phyloP scores from a whole-genome alignment of 768 basidiomycete species.

The Leccinum aurantiacum region DNA sequence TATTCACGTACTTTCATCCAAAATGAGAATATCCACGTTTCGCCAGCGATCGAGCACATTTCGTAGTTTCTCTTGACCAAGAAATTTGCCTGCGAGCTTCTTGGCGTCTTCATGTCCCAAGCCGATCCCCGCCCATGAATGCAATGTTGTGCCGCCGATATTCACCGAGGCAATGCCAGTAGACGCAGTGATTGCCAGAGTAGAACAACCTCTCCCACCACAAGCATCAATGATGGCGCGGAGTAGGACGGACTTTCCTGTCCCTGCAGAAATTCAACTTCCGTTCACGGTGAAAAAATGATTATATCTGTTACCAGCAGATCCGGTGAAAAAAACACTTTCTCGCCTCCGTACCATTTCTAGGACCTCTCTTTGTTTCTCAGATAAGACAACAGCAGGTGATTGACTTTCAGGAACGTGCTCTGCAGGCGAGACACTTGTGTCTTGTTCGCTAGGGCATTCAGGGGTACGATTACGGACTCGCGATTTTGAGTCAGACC shows the following conservation, averaged over 20 bases:
- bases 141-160: conserved; percentile 79
- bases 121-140: conserved; percentile 82
- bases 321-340: conserved; percentile 85
- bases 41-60: conserved; percentile 61
- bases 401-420: neutral
- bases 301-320: conserved; percentile 50
- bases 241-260: conserved; percentile 82
- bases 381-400: conserved; percentile 42
- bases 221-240: conserved; percentile 65
- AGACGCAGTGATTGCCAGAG: conserved; percentile 76
- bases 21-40: conserved; percentile 61
- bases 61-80: conserved; percentile 38
- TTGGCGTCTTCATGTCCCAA: conserved; percentile 60
- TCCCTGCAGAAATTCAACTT: conserved; percentile 42
- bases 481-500: neutral
- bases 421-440: neutral
- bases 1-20: conserved; percentile 86
- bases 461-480: neutral
- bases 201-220: conserved; percentile 34
- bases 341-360: conserved; percentile 54
- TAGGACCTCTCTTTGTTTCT: conserved; percentile 52
- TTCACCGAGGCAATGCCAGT: conserved; percentile 81
- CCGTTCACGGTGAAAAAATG: neutral
- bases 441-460: neutral
- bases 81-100: conserved; percentile 54